These are phyloP conservation scores for Malassezia slooffiae DNA, from an alignment of 1,284 basidiomycete genomes.

Conservation along the genomic window DNA sequence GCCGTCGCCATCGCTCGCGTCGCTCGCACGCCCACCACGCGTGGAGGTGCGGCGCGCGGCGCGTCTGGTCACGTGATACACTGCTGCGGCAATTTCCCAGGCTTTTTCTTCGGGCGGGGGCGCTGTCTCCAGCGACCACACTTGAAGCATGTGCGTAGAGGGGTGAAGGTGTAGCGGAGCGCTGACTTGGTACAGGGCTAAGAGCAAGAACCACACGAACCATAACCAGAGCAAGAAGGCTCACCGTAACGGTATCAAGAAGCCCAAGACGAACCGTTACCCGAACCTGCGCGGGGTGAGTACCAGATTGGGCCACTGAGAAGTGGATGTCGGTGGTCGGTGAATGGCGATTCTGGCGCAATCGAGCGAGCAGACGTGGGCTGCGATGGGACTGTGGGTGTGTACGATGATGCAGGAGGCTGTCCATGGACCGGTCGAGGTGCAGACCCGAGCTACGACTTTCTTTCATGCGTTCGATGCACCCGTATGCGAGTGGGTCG, in stretches of 20 bases:
- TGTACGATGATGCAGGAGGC: no score
- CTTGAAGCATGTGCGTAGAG: conserved; percentile 13
- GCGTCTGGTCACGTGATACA: conserved; percentile 14
- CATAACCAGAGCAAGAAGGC: conserved; percentile 62
- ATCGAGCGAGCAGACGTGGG: no score
- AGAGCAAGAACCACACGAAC: conserved; percentile 45
- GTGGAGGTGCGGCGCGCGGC: background rate
- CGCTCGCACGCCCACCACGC: background rate
- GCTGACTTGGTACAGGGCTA: conserved; percentile 26
- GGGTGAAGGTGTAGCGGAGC: background rate
- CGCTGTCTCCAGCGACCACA: background rate
- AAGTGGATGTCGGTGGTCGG: background rate
- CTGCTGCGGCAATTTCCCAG: conserved; percentile 17
- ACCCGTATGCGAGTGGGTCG: no score
- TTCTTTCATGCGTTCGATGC: no score
- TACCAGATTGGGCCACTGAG: background rate
- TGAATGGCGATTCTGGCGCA: background rate
- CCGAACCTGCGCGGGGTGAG: conserved; percentile 77
- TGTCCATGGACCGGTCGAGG: no score
- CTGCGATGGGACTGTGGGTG: no score
- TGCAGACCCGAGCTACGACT: no score
- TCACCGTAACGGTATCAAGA: conserved; percentile 68
- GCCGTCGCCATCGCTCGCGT: background rate
- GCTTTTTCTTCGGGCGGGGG: conserved; percentile 7
- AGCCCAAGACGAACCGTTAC: conserved; percentile 58